Evolutionary conservation across 345 rosid genomes (phyloP).

Genomic region (Syzygium jambos): DNA sequence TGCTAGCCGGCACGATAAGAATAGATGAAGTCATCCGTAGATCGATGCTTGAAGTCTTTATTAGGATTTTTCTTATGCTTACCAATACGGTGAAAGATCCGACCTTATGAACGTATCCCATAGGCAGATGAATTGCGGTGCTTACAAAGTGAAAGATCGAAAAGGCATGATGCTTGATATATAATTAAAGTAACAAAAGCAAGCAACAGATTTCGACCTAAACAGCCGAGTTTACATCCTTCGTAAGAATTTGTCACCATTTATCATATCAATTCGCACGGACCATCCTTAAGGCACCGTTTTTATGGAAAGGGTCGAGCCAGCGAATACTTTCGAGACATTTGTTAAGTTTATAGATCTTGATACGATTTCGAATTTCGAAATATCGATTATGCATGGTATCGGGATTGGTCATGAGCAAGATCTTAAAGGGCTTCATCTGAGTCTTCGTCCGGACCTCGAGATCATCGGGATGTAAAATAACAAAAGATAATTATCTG

Average conservation of each 20-base stretch:
- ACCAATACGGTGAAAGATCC: neutral
- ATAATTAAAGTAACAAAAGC: neutral
- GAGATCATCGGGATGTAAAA: too few species aligned
- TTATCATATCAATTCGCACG: neutral
- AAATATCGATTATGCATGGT: neutral
- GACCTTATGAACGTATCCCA: neutral
- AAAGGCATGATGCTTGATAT: accelerated
- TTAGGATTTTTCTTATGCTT: neutral
- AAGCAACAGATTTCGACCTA: accelerated
- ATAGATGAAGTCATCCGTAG: neutral
- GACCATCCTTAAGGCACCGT: accelerated
- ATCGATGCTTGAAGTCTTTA: accelerated
- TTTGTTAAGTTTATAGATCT: neutral
- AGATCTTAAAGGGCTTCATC: too few species aligned
- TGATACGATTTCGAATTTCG: neutral
- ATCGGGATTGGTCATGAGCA: neutral
- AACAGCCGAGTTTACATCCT: accelerated
- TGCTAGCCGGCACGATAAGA: neutral
- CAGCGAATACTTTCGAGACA: neutral
- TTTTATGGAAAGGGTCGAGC: accelerated
- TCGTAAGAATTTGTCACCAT: neutral
- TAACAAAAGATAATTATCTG: too few species aligned
- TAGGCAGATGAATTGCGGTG: neutral
- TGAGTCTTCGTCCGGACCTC: too few species aligned
- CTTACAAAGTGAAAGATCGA: accelerated